Conservation (phyloP, 768 basidiomycete genomes). For the Termitomyces sp. region DNA sequence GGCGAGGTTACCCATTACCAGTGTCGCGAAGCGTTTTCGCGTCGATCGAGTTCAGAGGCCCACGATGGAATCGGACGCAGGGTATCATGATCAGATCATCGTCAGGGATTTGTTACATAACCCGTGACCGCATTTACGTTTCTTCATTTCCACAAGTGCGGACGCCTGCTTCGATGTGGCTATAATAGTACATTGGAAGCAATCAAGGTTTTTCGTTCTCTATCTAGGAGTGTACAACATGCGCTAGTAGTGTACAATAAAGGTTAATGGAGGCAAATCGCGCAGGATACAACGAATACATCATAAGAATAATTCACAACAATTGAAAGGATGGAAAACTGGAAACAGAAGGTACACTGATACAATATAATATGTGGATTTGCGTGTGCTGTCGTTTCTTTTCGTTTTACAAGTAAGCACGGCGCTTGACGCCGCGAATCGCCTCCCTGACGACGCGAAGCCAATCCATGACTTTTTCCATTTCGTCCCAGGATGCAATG, state of each 20-base stretch:
- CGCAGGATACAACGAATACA: constrained; percentile 24
- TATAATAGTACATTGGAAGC: background rate
- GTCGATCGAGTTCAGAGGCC: constrained; percentile 40
- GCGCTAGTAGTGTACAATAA: constrained; percentile 14
- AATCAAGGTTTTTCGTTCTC: constrained; percentile 4
- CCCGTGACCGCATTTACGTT: background rate
- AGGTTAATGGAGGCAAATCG: constrained; percentile 12
- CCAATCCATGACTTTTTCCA: constrained; percentile 57
- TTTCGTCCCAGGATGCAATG: constrained; percentile 54
- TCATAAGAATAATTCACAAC: constrained; percentile 14
- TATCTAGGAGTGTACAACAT: constrained; percentile 11
- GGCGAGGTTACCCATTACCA: constrained; percentile 97
- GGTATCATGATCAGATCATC: background rate
- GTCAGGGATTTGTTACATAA: background rate
- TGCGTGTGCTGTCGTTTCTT: constrained; percentile 3
- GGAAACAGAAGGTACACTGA: constrained; percentile 2
- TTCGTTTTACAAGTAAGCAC: constrained; percentile 34
- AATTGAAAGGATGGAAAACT: background rate
- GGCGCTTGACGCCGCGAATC: constrained; percentile 48
- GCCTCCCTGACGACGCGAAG: constrained; percentile 61
- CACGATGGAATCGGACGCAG: constrained; percentile 12
- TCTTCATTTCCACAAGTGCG: background rate
- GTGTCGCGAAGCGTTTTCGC: constrained; percentile 82
- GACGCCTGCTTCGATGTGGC: background rate
- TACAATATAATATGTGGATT: background rate